Evolutionary conservation across 768 basidiomycete genomes (phyloP), one percentile per base, ranked within the genome.

Genomic region (Phanerochaete sordida): DNA sequence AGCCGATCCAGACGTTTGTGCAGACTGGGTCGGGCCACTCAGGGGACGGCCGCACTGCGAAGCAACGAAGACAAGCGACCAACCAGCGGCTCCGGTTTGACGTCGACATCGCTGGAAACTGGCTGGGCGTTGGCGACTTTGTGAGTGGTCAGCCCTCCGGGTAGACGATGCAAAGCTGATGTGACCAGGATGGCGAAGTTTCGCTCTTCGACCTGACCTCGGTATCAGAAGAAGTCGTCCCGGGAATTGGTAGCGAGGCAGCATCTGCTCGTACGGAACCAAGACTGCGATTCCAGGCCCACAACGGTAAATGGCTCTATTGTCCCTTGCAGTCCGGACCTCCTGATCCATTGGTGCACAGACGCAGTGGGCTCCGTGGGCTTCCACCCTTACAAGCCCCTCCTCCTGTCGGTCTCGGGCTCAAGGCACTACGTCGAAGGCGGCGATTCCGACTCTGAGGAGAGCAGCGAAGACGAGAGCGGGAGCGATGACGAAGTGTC

Each of bases 41-140:
- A 1, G 35, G 59, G 43, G n/a, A 8, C 31, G 31, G 53, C 55
- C 4, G 8, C 7, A 9, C 56, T 58, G 11, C 49, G 45, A 56
- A 4, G 4, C 39, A 19, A 43, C 4, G 4, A 43, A 19, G 39
- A 16, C 8, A 4, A 6, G 30, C 19, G 48, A 88, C 90, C 23
- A 95, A 95, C 68, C 95, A 97, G 71, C 83, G 83, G 62, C 75
- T 87, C 26, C 71, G 75, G n/a, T 95, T 96, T 66, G 91, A 91
- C 64, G 69, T 95, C 0, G 92, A 95, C 67, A 56, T 78, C 12
- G 76, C 79, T 39, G 93, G 94, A 0, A 76, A 74, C 48, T 85
- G 81, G 73, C 65, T 95, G 37, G 80, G 79, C 26, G 74, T 81
- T 1, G 93, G 93, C 0, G 85, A 86, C 69, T 82, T 87, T 77